Evolutionary conservation across 495 filamentous ascomycete genomes (phyloP), one percentile per base, ranked within the genome.

Genomic region (Alectoria sarmentosa): DNA sequence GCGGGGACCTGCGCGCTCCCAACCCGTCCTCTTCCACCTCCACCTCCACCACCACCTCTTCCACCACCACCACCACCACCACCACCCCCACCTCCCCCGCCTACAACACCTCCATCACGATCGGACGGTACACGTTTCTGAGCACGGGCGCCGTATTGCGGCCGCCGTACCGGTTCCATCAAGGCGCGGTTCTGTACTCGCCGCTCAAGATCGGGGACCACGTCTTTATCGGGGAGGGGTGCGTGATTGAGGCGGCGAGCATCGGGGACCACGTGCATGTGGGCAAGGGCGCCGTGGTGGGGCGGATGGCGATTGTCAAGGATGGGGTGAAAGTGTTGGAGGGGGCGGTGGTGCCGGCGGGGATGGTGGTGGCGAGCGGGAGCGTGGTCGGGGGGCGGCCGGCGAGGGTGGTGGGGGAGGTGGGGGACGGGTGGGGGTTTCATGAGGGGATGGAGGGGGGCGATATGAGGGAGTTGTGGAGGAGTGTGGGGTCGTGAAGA

Each of bases 151-250:
- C 84, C 66, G 83, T 88, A 61, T 74, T 98, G 26, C 83, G 86
- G 3, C 94, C 94, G 0, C 91, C 94, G 0, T 86, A 84, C 34
- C 84, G 91, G 15, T 73, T 91, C 15, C 87, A 88, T 69, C 72
- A 79, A 1, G 77, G 78, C 8, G 65, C 74, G 7, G 70, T 78
- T 68, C 88, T 85, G 7, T 92, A 88, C 77, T 89, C 88, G 69
- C 91, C 91, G 49, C 85, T 96, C 65, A 90, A 92, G 73, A 89
- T 98, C 62, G 91, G 91, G 41, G 90, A 96, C 71, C 91, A 97
- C 75, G 90, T 95, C 65, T 96, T 91, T 72, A 81, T 98, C 48
- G 91, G 90, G 36, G 82, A 86, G 65, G 74, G 78, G 44, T 82
- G 87, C 61, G 82, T 92, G 63, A 76, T 94, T 48, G 89, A 92